Conservation (phyloP, 306 rosid genomes). For the Prunus armeniaca region DNA sequence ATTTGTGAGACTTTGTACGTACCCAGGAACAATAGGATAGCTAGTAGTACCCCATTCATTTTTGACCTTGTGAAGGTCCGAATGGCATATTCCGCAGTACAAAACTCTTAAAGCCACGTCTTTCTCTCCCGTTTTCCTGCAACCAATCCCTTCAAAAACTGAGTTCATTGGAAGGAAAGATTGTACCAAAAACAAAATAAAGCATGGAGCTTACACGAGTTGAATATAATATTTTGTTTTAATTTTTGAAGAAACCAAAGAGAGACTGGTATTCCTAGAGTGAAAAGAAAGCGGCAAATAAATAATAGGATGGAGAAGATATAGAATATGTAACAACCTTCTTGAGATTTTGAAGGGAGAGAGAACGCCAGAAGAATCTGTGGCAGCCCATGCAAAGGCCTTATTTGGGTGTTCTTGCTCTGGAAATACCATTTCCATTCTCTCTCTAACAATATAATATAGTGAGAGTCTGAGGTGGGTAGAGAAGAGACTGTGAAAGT, state of each 20-base stretch:
- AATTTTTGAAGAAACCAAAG: no score
- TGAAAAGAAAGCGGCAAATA: no score
- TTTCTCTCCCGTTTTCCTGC: conserved; percentile 18
- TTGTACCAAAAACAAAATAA: no score
- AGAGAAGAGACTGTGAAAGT: no score
- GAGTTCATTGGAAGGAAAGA: no score
- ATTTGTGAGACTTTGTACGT: neutral
- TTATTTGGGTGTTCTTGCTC: conserved; percentile 22
- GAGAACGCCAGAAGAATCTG: conserved; percentile 27
- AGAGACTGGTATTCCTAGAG: no score
- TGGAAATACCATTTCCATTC: conserved; percentile 1
- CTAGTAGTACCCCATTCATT: conserved; percentile 15
- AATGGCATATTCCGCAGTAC: conserved; percentile 30
- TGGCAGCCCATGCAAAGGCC: conserved; percentile 35
- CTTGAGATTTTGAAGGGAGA: conserved; percentile 36
- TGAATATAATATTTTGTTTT: no score
- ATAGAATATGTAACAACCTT: conserved; percentile 8
- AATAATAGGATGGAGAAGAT: no score
- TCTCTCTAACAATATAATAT: neutral
- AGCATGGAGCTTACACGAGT: no score
- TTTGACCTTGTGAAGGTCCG: conserved; percentile 22
- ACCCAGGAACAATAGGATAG: conserved; percentile 33
- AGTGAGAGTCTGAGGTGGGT: no score
- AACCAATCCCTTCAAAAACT: no score
- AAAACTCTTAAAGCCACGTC: conserved; percentile 23